Evolutionary conservation across 768 basidiomycete genomes (phyloP).

Genomic region (Suillus paluster): DNA sequence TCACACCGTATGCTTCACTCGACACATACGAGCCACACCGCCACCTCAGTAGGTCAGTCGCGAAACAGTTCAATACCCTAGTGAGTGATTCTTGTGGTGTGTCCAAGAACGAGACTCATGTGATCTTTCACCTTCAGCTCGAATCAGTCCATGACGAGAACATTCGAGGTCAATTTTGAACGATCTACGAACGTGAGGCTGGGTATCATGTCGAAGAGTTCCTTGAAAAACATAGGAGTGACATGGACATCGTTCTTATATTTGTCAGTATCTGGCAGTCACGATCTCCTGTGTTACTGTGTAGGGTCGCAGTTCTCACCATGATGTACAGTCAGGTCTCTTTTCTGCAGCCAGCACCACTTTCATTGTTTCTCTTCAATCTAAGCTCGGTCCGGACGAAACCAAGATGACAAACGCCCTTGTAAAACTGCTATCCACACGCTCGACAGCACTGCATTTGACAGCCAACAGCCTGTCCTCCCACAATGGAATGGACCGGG

Average conservation of each 20-base stretch:
- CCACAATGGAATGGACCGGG: constrained; percentile 17
- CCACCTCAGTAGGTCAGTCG: neutral
- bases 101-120: neutral
- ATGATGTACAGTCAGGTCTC: constrained; percentile 37
- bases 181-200: constrained; percentile 18
- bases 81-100: neutral
- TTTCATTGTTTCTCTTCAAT: constrained; percentile 42
- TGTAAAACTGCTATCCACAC: constrained; percentile 16
- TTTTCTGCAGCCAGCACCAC: constrained; percentile 43
- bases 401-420: constrained; percentile 22
- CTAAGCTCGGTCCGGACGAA: constrained; percentile 33
- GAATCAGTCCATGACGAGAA: neutral
- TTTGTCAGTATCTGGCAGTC: constrained; percentile 18
- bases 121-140: neutral
- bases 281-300: neutral
- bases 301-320: neutral
- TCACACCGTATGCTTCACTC: neutral
- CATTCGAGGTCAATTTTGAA: constrained; percentile 15
- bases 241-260: constrained; percentile 25
- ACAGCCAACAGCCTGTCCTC: constrained; percentile 1
- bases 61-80: neutral
- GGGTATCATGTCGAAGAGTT: constrained; percentile 20
- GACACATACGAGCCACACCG: neutral
- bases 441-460: constrained; percentile 9
- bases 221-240: constrained; percentile 19